Percentiles rank a stretch among this genome's conserved stretches.
These are phyloP conservation scores for Fusarium neocosmosporiellum DNA, from an alignment of 2,329 filamentous ascomycete species.

Conservation along the genomic window DNA sequence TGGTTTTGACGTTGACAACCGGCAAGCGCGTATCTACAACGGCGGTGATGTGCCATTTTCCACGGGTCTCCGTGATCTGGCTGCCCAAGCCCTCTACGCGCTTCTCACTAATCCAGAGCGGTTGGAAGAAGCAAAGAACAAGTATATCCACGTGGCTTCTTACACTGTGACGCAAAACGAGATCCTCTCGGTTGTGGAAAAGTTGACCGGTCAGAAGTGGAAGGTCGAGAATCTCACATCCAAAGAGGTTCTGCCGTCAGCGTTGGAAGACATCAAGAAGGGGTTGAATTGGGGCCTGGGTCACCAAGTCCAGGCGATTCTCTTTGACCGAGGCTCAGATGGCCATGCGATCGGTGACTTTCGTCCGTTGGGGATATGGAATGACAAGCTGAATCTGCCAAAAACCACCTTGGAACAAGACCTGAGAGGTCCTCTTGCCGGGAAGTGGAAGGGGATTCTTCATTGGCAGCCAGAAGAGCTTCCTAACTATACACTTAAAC, in stretches of 20 bases:
- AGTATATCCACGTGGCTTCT: constrained; percentile 5
- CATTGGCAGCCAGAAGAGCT: constrained; percentile 3
- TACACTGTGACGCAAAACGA: constrained; percentile 4
- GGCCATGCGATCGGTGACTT: constrained; percentile 1
- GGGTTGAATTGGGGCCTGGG: constrained; percentile 1
- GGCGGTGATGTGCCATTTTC: constrained; percentile 11
- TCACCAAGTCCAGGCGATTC: constrained; percentile 1
- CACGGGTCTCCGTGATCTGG: constrained; percentile 11
- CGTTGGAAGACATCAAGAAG: constrained; percentile 1
- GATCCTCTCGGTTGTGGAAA: constrained; percentile 4
- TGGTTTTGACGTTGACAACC: constrained; percentile 1
- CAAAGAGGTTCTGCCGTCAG: background rate
- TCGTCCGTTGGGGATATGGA: constrained; percentile 5
- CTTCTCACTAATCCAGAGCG: constrained; percentile 4
- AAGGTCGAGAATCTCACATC: constrained; percentile 7
- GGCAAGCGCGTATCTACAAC: constrained; percentile 8
- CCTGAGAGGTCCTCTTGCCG: constrained; percentile 1
- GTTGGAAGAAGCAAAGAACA: constrained; percentile 4
- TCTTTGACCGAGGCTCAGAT: background rate
- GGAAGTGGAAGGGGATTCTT: constrained; percentile 4
- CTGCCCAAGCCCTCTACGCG: constrained; percentile 6
- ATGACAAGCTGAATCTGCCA: constrained; percentile 2
- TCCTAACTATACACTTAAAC: background rate
- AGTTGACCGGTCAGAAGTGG: constrained; percentile 1
- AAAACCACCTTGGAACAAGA: constrained; percentile 1